Conservation (phyloP, 148 eudicot species). For the Diospyros lotus region DNA sequence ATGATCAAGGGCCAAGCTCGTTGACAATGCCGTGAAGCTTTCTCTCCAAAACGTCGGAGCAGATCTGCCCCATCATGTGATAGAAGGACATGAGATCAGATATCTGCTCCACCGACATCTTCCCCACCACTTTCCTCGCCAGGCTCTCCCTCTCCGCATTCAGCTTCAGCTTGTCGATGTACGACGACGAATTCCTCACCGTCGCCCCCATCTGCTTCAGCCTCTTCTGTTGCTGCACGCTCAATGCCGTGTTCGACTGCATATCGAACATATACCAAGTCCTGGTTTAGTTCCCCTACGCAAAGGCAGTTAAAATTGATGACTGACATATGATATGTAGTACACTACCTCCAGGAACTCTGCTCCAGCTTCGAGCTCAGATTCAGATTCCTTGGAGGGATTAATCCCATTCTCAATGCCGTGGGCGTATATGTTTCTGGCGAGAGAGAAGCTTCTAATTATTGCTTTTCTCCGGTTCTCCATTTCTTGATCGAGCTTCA, state of each 20-base stretch:
- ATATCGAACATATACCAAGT: background rate
- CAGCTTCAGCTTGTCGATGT: slow-evolving; percentile 40
- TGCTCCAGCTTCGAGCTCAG: slow-evolving; percentile 53
- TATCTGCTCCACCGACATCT: slow-evolving; percentile 59
- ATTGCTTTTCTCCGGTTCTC: slow-evolving; percentile 55
- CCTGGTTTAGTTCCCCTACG: too few species aligned
- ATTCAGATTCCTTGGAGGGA: slow-evolving; percentile 39
- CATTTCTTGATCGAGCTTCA: slow-evolving; percentile 48
- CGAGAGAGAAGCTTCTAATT: slow-evolving; percentile 61
- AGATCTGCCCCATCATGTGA: slow-evolving; percentile 62
- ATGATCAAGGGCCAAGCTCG: slow-evolving; percentile 16
- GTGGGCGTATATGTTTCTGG: slow-evolving; percentile 42
- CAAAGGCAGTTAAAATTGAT: too few species aligned
- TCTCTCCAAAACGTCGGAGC: slow-evolving; percentile 53
- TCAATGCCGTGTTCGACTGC: slow-evolving; percentile 64
- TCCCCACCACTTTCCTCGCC: slow-evolving; percentile 57
- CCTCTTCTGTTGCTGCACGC: slow-evolving; percentile 48
- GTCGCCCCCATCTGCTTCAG: slow-evolving; percentile 74
- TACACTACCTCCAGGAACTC: slow-evolving; percentile 61
- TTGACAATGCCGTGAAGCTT: slow-evolving; percentile 41
- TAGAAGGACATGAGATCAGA: slow-evolving; percentile 59
- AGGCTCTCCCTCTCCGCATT: slow-evolving; percentile 45
- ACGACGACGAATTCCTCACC: slow-evolving; percentile 60
- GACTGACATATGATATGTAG: background rate
- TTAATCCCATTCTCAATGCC: slow-evolving; percentile 17